Evolutionary conservation across 1,284 basidiomycete genomes (phyloP).

Genomic region (Puccinia coronata): DNA sequence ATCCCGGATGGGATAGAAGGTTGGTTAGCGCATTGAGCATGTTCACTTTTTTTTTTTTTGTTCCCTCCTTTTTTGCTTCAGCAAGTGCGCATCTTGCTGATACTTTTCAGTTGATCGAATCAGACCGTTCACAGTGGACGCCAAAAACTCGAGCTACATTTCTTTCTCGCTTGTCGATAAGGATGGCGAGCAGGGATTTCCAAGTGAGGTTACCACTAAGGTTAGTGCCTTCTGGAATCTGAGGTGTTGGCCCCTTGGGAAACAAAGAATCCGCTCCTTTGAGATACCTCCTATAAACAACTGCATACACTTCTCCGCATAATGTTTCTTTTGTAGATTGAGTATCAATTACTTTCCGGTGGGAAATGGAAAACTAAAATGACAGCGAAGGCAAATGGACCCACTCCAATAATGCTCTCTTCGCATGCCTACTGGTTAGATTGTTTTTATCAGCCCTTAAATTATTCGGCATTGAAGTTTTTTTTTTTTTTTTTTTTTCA

Average conservation of each 20-base stretch:
- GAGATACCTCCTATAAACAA: no score
- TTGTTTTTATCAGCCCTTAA: no score
- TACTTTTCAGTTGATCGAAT: neutral
- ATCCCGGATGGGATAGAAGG: slow-evolving; percentile 48
- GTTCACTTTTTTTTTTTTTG: no score
- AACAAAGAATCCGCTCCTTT: no score
- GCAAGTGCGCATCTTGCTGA: neutral
- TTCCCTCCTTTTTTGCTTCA: neutral
- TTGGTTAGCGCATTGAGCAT: neutral
- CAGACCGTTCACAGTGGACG: slow-evolving; percentile 39
- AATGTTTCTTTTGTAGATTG: no score
- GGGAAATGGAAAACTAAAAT: slow-evolving; percentile 63
- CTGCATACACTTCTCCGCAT: no score
- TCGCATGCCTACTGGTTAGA: slow-evolving; percentile 60
- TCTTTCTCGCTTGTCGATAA: slow-evolving; percentile 38
- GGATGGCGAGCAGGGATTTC: slow-evolving; percentile 46
- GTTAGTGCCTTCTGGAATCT: no score
- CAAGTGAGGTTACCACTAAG: slow-evolving; percentile 25
- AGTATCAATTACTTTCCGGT: slow-evolving; percentile 63
- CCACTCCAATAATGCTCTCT: slow-evolving; percentile 67
- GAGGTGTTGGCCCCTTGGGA: neutral
- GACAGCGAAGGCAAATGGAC: slow-evolving; percentile 63
- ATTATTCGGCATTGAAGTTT: no score
- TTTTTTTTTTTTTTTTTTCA: no score
- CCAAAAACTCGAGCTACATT: slow-evolving; percentile 42